A percentile compares a stretch with the other conserved stretches of the same genome.
Conservation (phyloP, 2,329 filamentous ascomycete species). For the Lomentospora prolificans region DNA sequence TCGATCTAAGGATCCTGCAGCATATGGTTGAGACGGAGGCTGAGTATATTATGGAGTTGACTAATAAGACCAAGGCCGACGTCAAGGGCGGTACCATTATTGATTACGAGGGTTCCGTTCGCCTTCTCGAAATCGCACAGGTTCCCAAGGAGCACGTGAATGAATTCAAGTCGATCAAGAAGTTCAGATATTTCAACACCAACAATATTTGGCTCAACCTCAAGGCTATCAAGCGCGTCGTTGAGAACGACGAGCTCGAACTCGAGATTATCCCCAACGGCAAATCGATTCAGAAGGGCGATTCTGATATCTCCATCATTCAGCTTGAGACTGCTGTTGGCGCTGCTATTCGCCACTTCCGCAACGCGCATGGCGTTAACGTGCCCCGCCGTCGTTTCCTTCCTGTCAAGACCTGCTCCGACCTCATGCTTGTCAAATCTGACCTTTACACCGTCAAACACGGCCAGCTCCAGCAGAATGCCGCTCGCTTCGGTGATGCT, state of each 20-base stretch:
- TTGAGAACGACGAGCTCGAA: slow-evolving; percentile 95
- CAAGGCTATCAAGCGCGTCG: slow-evolving; percentile 93
- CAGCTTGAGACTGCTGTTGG: slow-evolving; percentile 98
- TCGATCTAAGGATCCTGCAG: slow-evolving; percentile 95
- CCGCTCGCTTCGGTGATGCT: slow-evolving; percentile 89
- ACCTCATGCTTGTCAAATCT: slow-evolving; percentile 99
- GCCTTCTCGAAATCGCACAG: slow-evolving; percentile 96
- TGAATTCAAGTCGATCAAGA: slow-evolving; percentile 99
- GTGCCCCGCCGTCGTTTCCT: slow-evolving; percentile 96
- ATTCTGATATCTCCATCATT: slow-evolving; percentile 93
- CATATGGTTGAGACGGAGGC: slow-evolving; percentile 97
- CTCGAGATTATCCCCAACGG: slow-evolving; percentile 99
- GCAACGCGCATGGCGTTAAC: slow-evolving; percentile 97
- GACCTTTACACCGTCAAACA: slow-evolving; percentile 98
- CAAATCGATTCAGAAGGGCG: slow-evolving; percentile 99
- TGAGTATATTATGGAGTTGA: slow-evolving; percentile 99
- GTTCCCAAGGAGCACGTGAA: slow-evolving; percentile 99
- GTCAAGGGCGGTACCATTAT: slow-evolving; percentile 99
- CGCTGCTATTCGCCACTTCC: slow-evolving; percentile 97
- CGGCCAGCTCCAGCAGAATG: slow-evolving; percentile 94
- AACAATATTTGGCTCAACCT: slow-evolving; percentile 99
- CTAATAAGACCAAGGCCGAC: slow-evolving; percentile 99
- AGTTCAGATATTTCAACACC: slow-evolving; percentile 99
- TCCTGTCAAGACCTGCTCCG: slow-evolving; percentile 99
- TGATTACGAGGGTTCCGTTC: slow-evolving; percentile 94